Evolutionary conservation across 2,329 filamentous ascomycete species (phyloP), one percentile per base, ranked within the genome.

Genomic region (Chrysoporthe puriensis): DNA sequence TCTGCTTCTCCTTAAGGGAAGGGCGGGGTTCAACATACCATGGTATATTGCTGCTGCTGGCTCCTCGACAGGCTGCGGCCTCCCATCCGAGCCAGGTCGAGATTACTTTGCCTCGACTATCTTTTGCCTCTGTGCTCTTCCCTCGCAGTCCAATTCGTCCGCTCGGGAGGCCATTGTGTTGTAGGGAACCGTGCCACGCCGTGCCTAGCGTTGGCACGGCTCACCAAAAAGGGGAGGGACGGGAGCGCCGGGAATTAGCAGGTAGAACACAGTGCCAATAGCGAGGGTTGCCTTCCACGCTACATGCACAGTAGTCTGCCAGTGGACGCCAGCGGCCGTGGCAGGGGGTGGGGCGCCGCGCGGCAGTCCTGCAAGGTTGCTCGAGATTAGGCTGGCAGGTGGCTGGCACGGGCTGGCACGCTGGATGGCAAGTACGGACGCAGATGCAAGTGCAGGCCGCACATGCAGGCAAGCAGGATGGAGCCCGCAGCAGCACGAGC

Each of bases 171-270:
- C 66, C 66, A 62, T 65, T 68, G 48, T 48, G 66, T 58, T 32
- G 11, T 26, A 18, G 34, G 44, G 52, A 7, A 36, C 43, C 21
- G n/a, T 6, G 54, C 26, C 21, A 42, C 32, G 44, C 32, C 34
- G 54, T 57, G 54, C 54, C 32, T 57, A 32, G 50, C 50, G 50
- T 54, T 13, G 32, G 54, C 54, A 32, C 54, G 40, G 54, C 54
- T 57, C 60, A 52, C 46, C 44, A 60, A 61, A n/a, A 52, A 43
- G 6, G 44, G 56, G 44, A 63, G 43, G 52, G 54, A 66, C 67
- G 67, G 67, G 62, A 69, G 67, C 65, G 64, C 67, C 67, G 67
- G 67, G 64, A 66, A 69, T 69, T 66, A 69, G 42, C 44, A 52
- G 58, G n/a, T 61, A 46, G 57, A 66, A 69, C 67, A 69, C 67